Percentiles rank a stretch among this genome's conserved stretches.
These are phyloP conservation scores for Ochetophila trinervis DNA, from an alignment of 306 rosid species.

Conservation along the genomic window DNA sequence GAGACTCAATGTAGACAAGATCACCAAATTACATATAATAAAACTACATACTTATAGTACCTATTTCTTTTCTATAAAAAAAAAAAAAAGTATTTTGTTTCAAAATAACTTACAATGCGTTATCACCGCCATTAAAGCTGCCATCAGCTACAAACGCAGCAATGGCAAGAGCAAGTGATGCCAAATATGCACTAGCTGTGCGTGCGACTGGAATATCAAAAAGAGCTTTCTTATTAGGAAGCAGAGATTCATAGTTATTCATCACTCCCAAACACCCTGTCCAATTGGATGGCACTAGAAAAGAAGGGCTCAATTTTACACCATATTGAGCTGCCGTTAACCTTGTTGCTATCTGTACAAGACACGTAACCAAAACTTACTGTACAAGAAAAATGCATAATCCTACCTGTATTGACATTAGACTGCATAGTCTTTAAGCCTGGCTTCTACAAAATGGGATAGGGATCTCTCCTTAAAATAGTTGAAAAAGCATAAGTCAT, in stretches of 20 bases:
- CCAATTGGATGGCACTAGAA: conserved; percentile 91
- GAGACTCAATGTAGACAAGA: no score
- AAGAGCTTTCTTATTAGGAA: conserved; percentile 80
- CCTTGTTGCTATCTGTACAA: conserved; percentile 75
- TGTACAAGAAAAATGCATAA: background rate
- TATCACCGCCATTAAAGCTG: conserved; percentile 90
- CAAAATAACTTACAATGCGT: conserved; percentile 63
- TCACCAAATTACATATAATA: no score
- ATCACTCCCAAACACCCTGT: conserved; percentile 93
- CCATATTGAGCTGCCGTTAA: conserved; percentile 78
- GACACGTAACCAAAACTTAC: background rate
- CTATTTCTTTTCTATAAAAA: conserved; percentile 1
- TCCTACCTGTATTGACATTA: conserved; percentile 3
- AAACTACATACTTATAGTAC: background rate
- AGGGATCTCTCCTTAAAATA: no score
- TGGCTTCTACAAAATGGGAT: background rate
- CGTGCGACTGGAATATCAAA: conserved; percentile 92
- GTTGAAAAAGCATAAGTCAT: no score
- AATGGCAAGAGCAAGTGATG: conserved; percentile 72
- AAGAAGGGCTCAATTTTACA: conserved; percentile 91
- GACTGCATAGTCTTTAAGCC: background rate
- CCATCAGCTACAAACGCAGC: conserved; percentile 88
- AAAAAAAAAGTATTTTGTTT: background rate
- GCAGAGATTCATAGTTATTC: conserved; percentile 83
- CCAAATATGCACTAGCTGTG: conserved; percentile 77